Percentiles rank a stretch among this genome's conserved stretches.
Evolutionary conservation across 345 rosid species (phyloP).

Genomic region (Eucalyptus grandis): DNA sequence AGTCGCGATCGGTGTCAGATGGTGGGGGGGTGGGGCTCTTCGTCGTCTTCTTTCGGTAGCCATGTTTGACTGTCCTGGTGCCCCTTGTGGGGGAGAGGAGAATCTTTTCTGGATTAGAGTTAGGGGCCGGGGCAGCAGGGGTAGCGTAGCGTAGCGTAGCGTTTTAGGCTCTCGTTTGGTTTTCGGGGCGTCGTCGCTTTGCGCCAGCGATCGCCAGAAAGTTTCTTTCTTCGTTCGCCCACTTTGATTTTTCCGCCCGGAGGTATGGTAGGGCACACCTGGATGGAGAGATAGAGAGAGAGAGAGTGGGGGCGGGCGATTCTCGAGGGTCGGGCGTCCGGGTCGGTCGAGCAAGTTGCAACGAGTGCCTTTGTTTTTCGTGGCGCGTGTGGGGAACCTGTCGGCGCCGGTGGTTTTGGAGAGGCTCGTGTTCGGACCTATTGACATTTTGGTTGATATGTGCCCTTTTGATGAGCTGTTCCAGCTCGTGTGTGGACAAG

Average conservation of each 20-base stretch:
- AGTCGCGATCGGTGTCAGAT: background rate
- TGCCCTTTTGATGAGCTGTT: background rate
- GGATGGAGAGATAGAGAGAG: background rate
- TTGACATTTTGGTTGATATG: background rate
- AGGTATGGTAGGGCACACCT: background rate
- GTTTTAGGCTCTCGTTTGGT: background rate
- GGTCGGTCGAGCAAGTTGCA: background rate
- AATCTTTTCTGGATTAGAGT: background rate
- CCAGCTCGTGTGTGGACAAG: background rate
- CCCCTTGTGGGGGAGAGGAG: background rate
- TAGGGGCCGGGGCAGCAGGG: background rate
- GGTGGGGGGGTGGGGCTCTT: background rate
- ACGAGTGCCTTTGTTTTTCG: background rate
- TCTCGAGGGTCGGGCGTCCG: background rate
- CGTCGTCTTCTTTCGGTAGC: background rate
- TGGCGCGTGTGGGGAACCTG: background rate
- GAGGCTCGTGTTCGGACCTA: background rate
- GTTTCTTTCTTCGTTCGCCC: background rate
- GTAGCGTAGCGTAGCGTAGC: background rate
- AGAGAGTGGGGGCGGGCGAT: background rate
- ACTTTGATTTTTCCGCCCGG: background rate
- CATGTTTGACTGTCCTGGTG: background rate
- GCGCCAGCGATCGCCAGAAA: background rate
- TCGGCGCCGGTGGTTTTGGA: background rate
- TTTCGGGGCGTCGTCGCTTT: background rate